Evolutionary conservation across 139 green algal species (phyloP).

Genomic region (Chlorella sp.): DNA sequence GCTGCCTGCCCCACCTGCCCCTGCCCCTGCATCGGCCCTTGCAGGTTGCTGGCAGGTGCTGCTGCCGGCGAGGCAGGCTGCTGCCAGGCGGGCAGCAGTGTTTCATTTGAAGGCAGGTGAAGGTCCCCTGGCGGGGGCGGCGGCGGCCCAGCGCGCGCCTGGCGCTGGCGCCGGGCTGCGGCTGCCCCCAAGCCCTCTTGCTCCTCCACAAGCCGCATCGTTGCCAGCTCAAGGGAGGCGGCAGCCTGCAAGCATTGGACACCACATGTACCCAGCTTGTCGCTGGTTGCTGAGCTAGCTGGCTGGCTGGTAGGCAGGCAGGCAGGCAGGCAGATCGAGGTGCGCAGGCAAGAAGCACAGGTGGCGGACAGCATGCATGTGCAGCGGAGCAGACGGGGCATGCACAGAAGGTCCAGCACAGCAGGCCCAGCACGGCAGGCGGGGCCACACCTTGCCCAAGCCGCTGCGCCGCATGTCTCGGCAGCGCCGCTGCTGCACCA

Average conservation of each 20-base stretch:
- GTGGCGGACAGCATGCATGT: not conserved
- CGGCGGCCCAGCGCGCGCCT: not conserved
- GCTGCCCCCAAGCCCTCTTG: not conserved
- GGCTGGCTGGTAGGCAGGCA: too few relatives aligned
- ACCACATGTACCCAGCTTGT: too few relatives aligned
- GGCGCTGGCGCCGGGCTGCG: not conserved
- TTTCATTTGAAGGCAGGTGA: not conserved
- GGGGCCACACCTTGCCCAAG: not conserved
- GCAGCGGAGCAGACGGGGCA: not conserved
- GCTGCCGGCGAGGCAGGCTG: not conserved
- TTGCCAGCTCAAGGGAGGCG: not conserved
- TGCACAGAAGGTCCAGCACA: not conserved
- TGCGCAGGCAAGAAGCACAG: not conserved
- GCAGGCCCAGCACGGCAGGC: not conserved
- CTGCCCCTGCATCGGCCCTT: not conserved
- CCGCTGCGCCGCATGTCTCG: constrained; percentile 13
- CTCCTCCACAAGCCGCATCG: constrained; percentile 18
- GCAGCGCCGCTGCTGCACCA: constrained; percentile 17
- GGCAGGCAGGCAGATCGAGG: not conserved
- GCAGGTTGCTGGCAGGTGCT: not conserved
- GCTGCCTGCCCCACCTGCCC: not conserved
- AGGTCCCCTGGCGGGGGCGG: not conserved
- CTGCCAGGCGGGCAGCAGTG: not conserved
- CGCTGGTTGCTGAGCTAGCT: too few relatives aligned
- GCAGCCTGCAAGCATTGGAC: constrained; percentile 13